Evolutionary conservation across 1,284 basidiomycete genomes (phyloP), one percentile per base, ranked within the genome.

Genomic region (Dichomitus squalens): DNA sequence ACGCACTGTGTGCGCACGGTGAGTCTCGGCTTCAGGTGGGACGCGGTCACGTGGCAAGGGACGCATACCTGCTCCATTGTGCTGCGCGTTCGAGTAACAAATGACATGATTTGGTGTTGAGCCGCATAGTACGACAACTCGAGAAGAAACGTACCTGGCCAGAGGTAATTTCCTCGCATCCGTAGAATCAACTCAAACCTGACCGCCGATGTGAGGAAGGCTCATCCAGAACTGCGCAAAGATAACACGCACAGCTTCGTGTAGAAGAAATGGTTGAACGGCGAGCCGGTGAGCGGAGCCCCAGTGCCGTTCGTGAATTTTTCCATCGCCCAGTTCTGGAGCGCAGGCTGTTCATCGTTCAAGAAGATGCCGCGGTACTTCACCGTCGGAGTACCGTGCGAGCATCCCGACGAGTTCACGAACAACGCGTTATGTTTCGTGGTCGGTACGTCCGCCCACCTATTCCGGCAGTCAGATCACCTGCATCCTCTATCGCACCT

Each of bases 281-380:
- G 85, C 14, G 82, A 83, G 34, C 74, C 75, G 1, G 79, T 74
- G 31, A 77, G 64, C 3, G 75, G 52, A 8, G 80, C 74, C 2
- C 85, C 81, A 2, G 83, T 83, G 3, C 85, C 86, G 58, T 87
- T 88, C 2, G 83, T 84, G 70, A 86, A 90, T 66, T 86, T 85
- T 58, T 84, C 83, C 66, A 80, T 76, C 64, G 82, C 83, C 83
- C 83, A 85, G 64, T 79, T 81, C 53, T 72, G 68, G 40, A 74
- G 58, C 25, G 72, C 72, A 12, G 75, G 74, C 55, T 74, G 72
- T 49, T 74, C 73, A 53, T 74, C 72, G 57, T 73, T 79, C 49
- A 88, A 65, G 70, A 87, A 87, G 52, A 87, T 83, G 33, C 81
- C 88, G 36, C 88, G 81, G 64, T 87, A 90, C 67, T 90, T 86